These are phyloP conservation scores for Lasiodiplodia gonubiensis DNA, from an alignment of 2,329 filamentous ascomycete species.

Conservation along the genomic window DNA sequence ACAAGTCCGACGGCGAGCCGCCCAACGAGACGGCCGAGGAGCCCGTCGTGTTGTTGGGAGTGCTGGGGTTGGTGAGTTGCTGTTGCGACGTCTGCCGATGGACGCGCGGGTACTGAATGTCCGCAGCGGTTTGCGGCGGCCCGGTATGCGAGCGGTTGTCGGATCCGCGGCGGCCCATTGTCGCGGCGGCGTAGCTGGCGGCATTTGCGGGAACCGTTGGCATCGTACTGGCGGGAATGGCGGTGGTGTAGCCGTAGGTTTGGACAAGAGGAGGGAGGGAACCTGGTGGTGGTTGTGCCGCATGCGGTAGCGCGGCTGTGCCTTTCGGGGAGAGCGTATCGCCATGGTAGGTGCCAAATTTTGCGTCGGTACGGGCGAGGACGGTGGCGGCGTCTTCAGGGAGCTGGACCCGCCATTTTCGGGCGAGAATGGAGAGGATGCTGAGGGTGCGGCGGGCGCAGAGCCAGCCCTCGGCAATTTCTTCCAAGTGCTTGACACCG, in stretches of 20 bases:
- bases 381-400: slow-evolving; percentile 81
- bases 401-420: slow-evolving; percentile 88
- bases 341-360: slow-evolving; percentile 69
- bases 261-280: slow-evolving; percentile 8
- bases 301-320: slow-evolving; percentile 29
- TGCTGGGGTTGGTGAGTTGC: slow-evolving; percentile 12
- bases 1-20: slow-evolving; percentile 58
- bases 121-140: slow-evolving; percentile 1
- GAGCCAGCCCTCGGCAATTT: slow-evolving; percentile 94
- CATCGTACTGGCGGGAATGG: not conserved
- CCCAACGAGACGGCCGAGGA: slow-evolving; percentile 30
- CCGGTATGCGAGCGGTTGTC: slow-evolving; percentile 32
- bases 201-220: not conserved
- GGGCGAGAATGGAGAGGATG: slow-evolving; percentile 81
- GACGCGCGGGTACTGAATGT: slow-evolving; percentile 19
- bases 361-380: slow-evolving; percentile 77
- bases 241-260: slow-evolving; percentile 11
- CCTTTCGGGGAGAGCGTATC: slow-evolving; percentile 30
- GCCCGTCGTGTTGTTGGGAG: not conserved
- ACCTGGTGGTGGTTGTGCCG: slow-evolving; percentile 24
- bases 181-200: not conserved
- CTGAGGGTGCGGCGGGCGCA: slow-evolving; percentile 83
- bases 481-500: slow-evolving; percentile 88
- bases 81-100: not conserved
- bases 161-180: slow-evolving; percentile 2